Evolutionary conservation across 345 rosid genomes (phyloP).

Genomic region (Triadica sebifera): DNA sequence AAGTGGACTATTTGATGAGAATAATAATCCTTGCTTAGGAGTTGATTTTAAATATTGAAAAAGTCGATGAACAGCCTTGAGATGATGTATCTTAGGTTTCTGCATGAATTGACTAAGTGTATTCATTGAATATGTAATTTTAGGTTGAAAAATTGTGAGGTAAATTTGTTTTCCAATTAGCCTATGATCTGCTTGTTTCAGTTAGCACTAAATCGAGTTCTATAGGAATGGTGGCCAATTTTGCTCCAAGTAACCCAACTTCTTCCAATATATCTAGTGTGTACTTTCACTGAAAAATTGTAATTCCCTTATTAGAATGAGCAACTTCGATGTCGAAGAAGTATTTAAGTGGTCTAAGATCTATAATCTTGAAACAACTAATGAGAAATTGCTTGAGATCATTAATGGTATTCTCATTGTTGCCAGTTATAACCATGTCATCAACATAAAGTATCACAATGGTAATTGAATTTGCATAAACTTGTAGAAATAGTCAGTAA

Average conservation of each 20-base stretch:
- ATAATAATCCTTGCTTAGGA: background rate
- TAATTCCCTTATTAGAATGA: background rate
- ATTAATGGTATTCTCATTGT: too few relatives aligned
- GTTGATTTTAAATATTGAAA: background rate
- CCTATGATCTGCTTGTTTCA: background rate
- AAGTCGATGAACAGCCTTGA: background rate
- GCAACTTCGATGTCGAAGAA: background rate
- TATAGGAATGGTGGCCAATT: background rate
- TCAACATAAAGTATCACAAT: too few relatives aligned
- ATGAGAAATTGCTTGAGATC: too few relatives aligned
- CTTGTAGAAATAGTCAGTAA: too few relatives aligned
- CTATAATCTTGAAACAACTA: too few relatives aligned
- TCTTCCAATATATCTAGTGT: slow-evolving; percentile 1
- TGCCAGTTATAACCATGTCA: too few relatives aligned
- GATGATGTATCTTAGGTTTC: background rate
- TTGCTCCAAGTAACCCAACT: background rate
- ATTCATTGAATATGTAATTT: background rate
- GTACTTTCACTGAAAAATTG: background rate
- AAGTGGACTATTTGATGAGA: background rate
- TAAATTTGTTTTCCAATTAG: background rate
- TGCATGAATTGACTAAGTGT: slow-evolving; percentile 6
- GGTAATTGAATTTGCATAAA: background rate
- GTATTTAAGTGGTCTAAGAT: too few relatives aligned
- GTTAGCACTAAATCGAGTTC: background rate
- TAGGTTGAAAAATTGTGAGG: background rate